phyloP scores from a whole-genome alignment of 2,329 filamentous ascomycete genomes.

The Coniochaeta pulveracea region DNA sequence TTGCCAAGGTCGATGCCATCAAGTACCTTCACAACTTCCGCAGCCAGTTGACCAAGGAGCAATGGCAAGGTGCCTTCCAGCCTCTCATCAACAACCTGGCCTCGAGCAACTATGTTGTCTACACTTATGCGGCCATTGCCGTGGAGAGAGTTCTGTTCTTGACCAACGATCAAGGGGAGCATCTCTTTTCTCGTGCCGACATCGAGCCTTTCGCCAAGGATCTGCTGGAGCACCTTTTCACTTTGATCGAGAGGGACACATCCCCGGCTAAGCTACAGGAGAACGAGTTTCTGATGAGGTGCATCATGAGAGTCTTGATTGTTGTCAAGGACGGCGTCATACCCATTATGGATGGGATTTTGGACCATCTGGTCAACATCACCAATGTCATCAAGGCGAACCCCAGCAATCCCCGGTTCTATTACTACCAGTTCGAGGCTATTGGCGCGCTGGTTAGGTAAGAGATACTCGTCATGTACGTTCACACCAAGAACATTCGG shows the following conservation, averaged over 20 bases:
- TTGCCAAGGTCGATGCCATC: constrained; percentile 94
- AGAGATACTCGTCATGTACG: too few relatives aligned
- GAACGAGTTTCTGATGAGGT: constrained; percentile 98
- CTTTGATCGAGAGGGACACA: constrained; percentile 73
- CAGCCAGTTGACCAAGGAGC: constrained; percentile 81
- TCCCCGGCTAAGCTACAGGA: constrained; percentile 91
- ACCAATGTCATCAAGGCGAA: constrained; percentile 88
- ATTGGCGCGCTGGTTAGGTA: constrained; percentile 76
- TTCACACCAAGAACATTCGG: too few relatives aligned
- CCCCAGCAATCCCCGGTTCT: constrained; percentile 94
- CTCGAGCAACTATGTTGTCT: constrained; percentile 88
- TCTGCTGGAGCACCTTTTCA: constrained; percentile 80
- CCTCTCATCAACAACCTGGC: constrained; percentile 85
- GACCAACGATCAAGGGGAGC: constrained; percentile 60
- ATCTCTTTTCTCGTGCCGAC: constrained; percentile 68
- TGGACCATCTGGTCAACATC: constrained; percentile 77
- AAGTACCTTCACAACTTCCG: constrained; percentile 97
- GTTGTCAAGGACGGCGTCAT: constrained; percentile 78
- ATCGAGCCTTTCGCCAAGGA: constrained; percentile 78
- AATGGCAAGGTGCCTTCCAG: constrained; percentile 84
- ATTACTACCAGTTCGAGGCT: constrained; percentile 97
- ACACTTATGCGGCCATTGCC: constrained; percentile 93
- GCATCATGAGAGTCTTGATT: constrained; percentile 93
- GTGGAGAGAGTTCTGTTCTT: constrained; percentile 89
- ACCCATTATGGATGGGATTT: constrained; percentile 63